These are phyloP conservation scores for Leccinum imitatum DNA, from an alignment of 768 basidiomycete species.

Conservation along the genomic window DNA sequence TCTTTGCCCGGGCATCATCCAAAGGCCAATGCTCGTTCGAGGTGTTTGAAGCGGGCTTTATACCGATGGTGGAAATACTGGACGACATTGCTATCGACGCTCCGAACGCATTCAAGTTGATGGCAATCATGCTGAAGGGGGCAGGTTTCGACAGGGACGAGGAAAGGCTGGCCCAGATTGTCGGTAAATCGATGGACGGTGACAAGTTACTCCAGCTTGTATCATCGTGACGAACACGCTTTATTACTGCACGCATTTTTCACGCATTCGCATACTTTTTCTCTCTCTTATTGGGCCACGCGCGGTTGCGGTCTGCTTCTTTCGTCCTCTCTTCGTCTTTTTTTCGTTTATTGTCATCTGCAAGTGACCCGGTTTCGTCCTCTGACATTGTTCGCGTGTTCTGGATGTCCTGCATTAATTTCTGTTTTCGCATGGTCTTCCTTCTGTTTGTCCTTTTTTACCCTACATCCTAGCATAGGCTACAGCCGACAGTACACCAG, in stretches of 20 bases:
- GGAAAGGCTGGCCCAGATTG: slow-evolving; percentile 54
- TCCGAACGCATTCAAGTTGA: slow-evolving; percentile 77
- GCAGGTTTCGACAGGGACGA: slow-evolving; percentile 59
- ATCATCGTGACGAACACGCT: slow-evolving; percentile 35
- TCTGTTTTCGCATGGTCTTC: slow-evolving; percentile 25
- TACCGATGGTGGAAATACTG: slow-evolving; percentile 66
- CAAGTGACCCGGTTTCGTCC: slow-evolving; percentile 18
- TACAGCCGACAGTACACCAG: slow-evolving; percentile 25
- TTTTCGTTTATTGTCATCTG: slow-evolving; percentile 4
- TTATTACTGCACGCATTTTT: slow-evolving; percentile 15
- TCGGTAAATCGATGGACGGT: slow-evolving; percentile 58
- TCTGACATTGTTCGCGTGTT: slow-evolving; percentile 27
- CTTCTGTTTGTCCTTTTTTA: slow-evolving; percentile 18
- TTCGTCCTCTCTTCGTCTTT: not conserved
- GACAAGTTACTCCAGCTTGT: slow-evolving; percentile 60
- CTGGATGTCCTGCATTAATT: slow-evolving; percentile 32
- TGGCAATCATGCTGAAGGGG: slow-evolving; percentile 73
- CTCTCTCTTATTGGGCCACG: slow-evolving; percentile 9
- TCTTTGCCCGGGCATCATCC: slow-evolving; percentile 63
- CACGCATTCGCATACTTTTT: slow-evolving; percentile 15
- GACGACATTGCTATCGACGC: slow-evolving; percentile 91
- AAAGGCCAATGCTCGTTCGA: slow-evolving; percentile 59
- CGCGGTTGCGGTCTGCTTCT: slow-evolving; percentile 12
- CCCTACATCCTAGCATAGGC: slow-evolving; percentile 20
- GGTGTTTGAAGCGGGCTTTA: slow-evolving; percentile 75